Base-by-base conservation (phyloP, 306 rosid genomes). In the Herpetospermum pedunculosum region DNA sequence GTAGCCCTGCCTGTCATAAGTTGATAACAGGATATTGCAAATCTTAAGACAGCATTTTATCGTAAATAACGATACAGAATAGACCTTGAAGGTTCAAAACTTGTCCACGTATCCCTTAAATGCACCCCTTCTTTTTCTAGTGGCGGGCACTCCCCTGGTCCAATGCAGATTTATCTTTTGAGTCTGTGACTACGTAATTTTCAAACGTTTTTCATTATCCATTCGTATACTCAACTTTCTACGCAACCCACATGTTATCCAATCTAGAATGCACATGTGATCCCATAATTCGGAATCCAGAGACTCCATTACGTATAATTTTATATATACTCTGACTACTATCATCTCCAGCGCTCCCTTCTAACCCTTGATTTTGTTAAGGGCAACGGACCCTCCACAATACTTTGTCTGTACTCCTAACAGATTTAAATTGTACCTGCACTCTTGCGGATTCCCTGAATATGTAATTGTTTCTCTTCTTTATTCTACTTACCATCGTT, bases 221-320 rank as follows among this genome's bases (percentile, higher is more conserved):
- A 41, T 38, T 28, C 15, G 40, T 58, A 26, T 76, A 79, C 50
- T 40, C 55, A 25, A 70, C 49, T 79, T 78, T 47, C 59, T 71
- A 76, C 72, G 65, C 50, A 12, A 3, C 52, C 83, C 87, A 82
- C 88, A 83, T 78, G 83, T 79, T 83, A 82, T 85, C 83, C 68
- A 85, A 82, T 86, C 88, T 80, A 70, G 47, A 83, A 78, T 78
- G 87, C 86, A 81, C 87, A 75, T 75, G 85, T 75, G 85, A 76
- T 80, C 83, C 75, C 73, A 57, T 85, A 70, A 58, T 79, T 54
- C 75, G 69, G 85, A 78, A 41, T 71, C 71, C 54, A 67, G 30
- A 70, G 30, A 70, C 21, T 43, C 53, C 82, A 80, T 41, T 41
- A 38, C 25, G 72, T 60, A 38, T 67, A 23, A 4, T 67, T 38